Conservation (phyloP, 169 alveolate species). For the Plasmodium ovale region DNA sequence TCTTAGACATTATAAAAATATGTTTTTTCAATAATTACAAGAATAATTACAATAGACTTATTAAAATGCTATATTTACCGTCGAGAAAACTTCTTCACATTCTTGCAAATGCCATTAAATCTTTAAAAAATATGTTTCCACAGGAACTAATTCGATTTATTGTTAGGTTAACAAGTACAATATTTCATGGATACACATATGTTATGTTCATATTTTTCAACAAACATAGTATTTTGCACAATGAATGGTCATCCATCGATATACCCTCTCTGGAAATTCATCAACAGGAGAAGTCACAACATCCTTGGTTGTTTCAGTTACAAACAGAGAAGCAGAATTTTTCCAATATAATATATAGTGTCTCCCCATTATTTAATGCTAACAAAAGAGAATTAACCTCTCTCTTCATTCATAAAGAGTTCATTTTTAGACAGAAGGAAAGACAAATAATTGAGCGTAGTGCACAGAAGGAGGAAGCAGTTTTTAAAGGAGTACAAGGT, state of each 20-base stretch:
- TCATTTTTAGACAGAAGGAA: neutral
- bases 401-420: slow-evolving; percentile 9
- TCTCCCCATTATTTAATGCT: too few species aligned
- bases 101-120: neutral
- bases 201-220: slow-evolving; percentile 48
- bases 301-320: too few species aligned
- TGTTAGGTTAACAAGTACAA: slow-evolving; percentile 35
- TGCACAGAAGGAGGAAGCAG: neutral
- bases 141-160: slow-evolving; percentile 60
- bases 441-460: neutral
- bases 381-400: too few species aligned
- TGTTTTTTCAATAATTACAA: slow-evolving; percentile 67
- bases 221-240: slow-evolving; percentile 32
- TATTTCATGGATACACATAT: slow-evolving; percentile 62
- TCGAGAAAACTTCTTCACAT: slow-evolving; percentile 20
- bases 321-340: neutral
- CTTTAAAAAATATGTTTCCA: slow-evolving; percentile 28
- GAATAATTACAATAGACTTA: slow-evolving; percentile 60
- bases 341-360: neutral
- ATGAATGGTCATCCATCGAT: neutral
- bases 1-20: slow-evolving; percentile 38
- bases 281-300: too few species aligned
- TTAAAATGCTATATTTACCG: slow-evolving; percentile 49
- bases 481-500: too few species aligned
- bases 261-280: too few species aligned